Evolutionary conservation across 1,284 basidiomycete species (phyloP), one percentile per base, ranked within the genome.

Genomic region (Ceratobasidium papillatum): DNA sequence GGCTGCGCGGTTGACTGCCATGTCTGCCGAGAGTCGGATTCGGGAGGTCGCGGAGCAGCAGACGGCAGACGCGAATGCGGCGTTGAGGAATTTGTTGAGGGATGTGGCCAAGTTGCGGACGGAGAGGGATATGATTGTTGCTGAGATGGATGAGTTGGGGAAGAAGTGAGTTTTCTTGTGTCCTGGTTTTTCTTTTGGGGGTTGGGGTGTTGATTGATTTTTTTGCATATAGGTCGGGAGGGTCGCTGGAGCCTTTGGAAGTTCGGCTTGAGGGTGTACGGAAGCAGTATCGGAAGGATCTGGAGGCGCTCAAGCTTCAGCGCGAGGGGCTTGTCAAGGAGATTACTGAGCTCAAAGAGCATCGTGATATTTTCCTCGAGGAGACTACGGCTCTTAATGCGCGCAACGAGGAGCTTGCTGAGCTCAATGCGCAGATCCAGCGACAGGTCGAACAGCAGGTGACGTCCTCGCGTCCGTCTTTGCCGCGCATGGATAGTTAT

Each of bases 241-340:
- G 43, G 14, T 56, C 41, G 14, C 32, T 27, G 38, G 68, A 72
- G 30, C 51, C 68, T 1, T 30, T 72, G 41, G 68, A 72, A 0
- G 89, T 89, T 79, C 93, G 96, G n/a, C 87, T 99, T 63, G 96
- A 99, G 77, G 91, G 85, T 62, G 89, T 99, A 84, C 96, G 95
- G 83, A 87, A 86, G 68, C 91, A 95, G 80, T 98, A 99, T 80
- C 89, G 92, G 64, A 88, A 88, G 78, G 96, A 98, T 78, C 90
- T 99, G 41, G 85, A 94, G 47, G 93, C 93, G 0, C 88, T 99
- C 69, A 93, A 88, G 3, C 88, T 91, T 66, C 90, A 98, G 82
- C 90, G 92, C 30, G 95, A 98, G 79, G 86, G 86, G 0, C 84
- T 99, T 34, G 81, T 87, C 32, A 87, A 94, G 65, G 97, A 99